Base-by-base conservation (phyloP, 805 yeast species). In the Torulaspora delbrueckii region DNA sequence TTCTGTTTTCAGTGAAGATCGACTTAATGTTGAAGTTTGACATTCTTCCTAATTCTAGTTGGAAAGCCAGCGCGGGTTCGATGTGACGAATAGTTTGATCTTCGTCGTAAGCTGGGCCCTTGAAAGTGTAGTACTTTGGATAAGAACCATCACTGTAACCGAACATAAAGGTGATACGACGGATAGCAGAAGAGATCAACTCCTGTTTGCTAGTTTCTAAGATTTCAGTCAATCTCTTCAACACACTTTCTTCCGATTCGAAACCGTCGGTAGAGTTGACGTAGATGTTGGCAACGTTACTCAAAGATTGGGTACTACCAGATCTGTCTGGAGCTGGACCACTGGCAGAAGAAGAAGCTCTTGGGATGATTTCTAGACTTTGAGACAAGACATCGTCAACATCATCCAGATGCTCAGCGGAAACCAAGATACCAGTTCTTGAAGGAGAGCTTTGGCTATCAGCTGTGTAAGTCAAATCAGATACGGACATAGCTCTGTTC, bases 51-150 rank as follows among this genome's bases (percentile, higher is more conserved):
- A 93, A 77, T 71, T 93, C 99, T 56, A 93, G 78, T 74, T 93
- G 99, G 85, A 82, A 93, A 42, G 99, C 98, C 60, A 91, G 76
- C 34, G 98, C 96, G 19, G 99, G 99, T 69, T 93, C 98, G 57
- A 93, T 89, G 66, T 93, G 97, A 74, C 99, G 89, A 66, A 93
- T 86, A 16, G 90, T 90, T 69, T 83, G 81, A 72, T 93, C 96
- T 72, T 93, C 99, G 28, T 58, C 60, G 65, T 85, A 93, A 30
- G 76, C 76, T 42, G 95, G 95, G 51, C 91, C 96, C 61, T 86
- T 86, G 78, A 87, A 93, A 31, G 98, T 93, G 74, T 83, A 93
- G 74, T 91, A 93, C 68, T 85, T 86, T 58, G 99, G 99, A 69
- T 91, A 90, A 40, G 85, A 66, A 53, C 98, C 98, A 59, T 81